phyloP scores from a whole-genome alignment of 768 basidiomycete genomes.

The Tulasnella sp. region DNA sequence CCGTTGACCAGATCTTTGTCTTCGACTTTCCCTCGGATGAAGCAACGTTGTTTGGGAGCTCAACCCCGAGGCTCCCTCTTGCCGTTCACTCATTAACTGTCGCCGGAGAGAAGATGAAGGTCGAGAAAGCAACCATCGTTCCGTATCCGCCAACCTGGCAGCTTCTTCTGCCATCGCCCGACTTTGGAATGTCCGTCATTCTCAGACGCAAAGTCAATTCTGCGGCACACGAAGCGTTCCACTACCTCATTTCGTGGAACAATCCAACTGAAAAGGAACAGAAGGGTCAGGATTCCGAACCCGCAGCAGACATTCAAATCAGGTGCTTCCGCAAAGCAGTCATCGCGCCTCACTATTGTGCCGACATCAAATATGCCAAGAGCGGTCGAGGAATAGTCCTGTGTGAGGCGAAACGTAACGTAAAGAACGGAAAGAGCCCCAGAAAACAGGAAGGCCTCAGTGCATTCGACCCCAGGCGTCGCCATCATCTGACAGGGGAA shows the following conservation, averaged over 20 bases:
- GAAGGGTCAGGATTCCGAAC: not conserved
- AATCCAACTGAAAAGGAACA: not conserved
- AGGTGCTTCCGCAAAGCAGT: not conserved
- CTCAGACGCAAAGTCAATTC: not conserved
- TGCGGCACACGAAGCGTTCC: not conserved
- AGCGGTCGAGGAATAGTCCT: not conserved
- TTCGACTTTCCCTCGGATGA: conserved; percentile 2
- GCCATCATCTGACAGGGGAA: not conserved
- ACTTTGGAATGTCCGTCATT: not conserved
- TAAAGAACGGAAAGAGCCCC: not conserved
- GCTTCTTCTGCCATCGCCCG: not conserved
- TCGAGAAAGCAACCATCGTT: not conserved
- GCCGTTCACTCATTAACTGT: not conserved
- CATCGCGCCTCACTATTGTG: not conserved
- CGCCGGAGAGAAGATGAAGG: not conserved
- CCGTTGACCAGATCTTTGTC: not conserved
- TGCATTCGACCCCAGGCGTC: not conserved
- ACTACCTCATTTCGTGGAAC: not conserved
- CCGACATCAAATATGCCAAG: not conserved
- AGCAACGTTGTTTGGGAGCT: not conserved
- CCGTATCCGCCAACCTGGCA: not conserved
- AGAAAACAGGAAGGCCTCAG: not conserved
- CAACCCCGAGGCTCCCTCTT: not conserved
- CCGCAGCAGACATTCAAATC: not conserved
- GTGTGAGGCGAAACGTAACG: not conserved